Conservation (phyloP, 139 green algal species). For the Closterium sp. region DNA sequence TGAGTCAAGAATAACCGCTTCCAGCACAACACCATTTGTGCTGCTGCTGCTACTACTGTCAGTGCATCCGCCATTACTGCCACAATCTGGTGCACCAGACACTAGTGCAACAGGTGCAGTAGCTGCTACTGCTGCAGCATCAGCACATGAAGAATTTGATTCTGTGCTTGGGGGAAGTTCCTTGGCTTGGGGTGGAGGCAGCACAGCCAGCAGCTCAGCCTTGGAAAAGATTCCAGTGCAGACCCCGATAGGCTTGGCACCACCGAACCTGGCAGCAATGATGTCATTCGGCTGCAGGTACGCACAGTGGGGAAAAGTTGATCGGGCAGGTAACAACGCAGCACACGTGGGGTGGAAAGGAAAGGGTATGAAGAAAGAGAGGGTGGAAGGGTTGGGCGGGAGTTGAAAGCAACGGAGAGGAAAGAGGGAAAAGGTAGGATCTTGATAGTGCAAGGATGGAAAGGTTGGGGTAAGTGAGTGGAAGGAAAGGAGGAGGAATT, state of each 20-base stretch:
- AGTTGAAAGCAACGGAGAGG: too few relatives aligned
- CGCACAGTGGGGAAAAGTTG: neutral
- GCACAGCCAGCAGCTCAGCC: conserved; percentile 17
- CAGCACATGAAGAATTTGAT: neutral
- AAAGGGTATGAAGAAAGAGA: too few relatives aligned
- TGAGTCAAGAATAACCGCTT: neutral
- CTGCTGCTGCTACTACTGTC: neutral
- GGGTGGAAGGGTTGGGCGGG: too few relatives aligned
- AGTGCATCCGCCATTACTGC: neutral
- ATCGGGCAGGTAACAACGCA: too few relatives aligned
- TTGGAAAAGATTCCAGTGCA: conserved; percentile 18
- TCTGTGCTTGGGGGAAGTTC: neutral
- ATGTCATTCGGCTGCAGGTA: conserved; percentile 31
- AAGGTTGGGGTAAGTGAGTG: too few relatives aligned
- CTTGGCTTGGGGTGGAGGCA: neutral
- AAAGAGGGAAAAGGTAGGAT: too few relatives aligned
- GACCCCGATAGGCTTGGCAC: conserved; percentile 26
- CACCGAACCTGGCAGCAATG: conserved; percentile 15
- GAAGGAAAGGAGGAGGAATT: too few relatives aligned
- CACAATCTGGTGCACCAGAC: neutral
- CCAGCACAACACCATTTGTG: neutral
- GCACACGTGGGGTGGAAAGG: too few relatives aligned
- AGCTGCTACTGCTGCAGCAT: neutral
- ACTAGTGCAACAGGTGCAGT: neutral
- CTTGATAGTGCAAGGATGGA: too few relatives aligned